phyloP scores from a whole-genome alignment of 495 filamentous ascomycete species.

The Penicillium angulare region DNA sequence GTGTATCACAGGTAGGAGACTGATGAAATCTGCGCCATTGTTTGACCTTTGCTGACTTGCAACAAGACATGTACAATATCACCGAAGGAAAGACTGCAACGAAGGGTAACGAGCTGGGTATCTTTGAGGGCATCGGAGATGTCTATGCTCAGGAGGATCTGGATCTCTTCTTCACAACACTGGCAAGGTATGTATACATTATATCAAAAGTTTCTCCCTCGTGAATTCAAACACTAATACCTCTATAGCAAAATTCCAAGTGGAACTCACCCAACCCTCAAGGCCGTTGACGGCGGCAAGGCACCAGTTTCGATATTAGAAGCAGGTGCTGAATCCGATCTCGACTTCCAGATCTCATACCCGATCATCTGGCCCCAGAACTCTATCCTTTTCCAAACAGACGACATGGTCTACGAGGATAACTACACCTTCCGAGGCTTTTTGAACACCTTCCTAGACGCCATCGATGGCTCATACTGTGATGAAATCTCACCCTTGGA shows the following conservation, averaged over 20 bases:
- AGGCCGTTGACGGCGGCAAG: constrained; percentile 42
- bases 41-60: neutral
- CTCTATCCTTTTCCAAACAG: constrained; percentile 56
- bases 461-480: constrained; percentile 62
- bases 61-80: constrained; percentile 43
- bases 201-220: too few relatives aligned
- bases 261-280: constrained; percentile 39
- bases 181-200: constrained; percentile 13
- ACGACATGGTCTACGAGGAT: constrained; percentile 50
- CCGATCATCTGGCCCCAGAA: constrained; percentile 58
- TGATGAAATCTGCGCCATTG: neutral
- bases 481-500: constrained; percentile 37
- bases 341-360: constrained; percentile 53
- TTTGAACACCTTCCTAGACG: constrained; percentile 54
- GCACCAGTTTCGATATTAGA: constrained; percentile 30
- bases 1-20: constrained; percentile 27
- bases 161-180: constrained; percentile 54
- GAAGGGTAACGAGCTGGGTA: constrained; percentile 43
- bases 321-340: constrained; percentile 46
- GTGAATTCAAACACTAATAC: neutral
- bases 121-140: constrained; percentile 43
- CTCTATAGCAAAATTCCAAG: constrained; percentile 27
- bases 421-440: constrained; percentile 39
- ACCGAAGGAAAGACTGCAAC: constrained; percentile 32
- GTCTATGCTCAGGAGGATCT: constrained; percentile 56